Conservation (phyloP, 192 early-diverging fungal species). For the Mortierella antarctica region DNA sequence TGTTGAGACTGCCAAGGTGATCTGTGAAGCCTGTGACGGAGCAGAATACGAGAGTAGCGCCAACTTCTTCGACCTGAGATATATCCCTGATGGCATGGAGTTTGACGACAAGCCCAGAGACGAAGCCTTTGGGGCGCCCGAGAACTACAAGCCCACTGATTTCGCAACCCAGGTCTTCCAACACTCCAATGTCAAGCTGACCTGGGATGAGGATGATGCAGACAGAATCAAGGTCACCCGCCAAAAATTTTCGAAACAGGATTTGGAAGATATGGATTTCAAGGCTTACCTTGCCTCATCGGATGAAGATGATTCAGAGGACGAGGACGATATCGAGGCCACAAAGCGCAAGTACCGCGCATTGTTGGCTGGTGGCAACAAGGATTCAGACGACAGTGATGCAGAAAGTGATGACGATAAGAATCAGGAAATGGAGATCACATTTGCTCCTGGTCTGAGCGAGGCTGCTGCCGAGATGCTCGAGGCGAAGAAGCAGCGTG, state of each 20-base stretch:
- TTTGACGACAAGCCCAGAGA: conserved; percentile 83
- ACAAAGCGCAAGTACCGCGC: conserved; percentile 60
- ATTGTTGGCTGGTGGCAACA: conserved; percentile 47
- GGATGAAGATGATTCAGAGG: conserved; percentile 70
- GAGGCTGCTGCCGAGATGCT: conserved; percentile 70
- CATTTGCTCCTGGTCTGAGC: conserved; percentile 92
- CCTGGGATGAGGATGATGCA: conserved; percentile 96
- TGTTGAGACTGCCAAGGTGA: conserved; percentile 80
- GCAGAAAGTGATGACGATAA: conserved; percentile 56
- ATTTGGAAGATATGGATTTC: conserved; percentile 93
- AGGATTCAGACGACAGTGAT: conserved; percentile 53
- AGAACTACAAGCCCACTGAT: conserved; percentile 73
- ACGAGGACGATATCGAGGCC: conserved; percentile 66
- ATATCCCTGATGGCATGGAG: conserved; percentile 89
- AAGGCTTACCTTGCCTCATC: conserved; percentile 86
- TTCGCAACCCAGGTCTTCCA: conserved; percentile 87
- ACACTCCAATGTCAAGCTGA: conserved; percentile 93
- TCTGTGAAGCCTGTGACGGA: conserved; percentile 89
- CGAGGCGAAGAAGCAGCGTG: conserved; percentile 65
- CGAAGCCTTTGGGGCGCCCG: conserved; percentile 67
- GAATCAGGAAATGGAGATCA: conserved; percentile 91
- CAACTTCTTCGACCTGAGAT: conserved; percentile 95
- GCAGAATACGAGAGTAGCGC: conserved; percentile 91
- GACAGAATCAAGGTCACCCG: conserved; percentile 83
- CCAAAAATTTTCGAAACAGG: conserved; percentile 87